phyloP scores from a whole-genome alignment of 495 filamentous ascomycete genomes.

The Lophiotrema nucula region DNA sequence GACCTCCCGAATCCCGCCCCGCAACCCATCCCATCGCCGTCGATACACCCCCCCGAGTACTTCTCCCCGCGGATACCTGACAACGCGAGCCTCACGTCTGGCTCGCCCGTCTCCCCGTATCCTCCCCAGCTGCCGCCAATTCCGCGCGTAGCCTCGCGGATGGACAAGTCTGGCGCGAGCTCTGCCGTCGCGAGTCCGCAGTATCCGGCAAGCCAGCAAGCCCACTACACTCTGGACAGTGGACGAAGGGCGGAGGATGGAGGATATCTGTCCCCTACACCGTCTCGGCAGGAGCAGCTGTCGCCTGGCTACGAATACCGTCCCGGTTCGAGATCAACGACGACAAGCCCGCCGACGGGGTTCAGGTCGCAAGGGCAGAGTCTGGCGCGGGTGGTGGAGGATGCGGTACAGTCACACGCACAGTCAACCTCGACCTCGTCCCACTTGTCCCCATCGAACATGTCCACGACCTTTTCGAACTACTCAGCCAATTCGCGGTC shows the following conservation, averaged over 20 bases:
- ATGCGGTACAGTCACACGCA: slow-evolving; percentile 15
- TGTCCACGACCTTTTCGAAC: slow-evolving; percentile 11
- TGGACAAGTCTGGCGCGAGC: slow-evolving; percentile 18
- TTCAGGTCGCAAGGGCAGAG: slow-evolving; percentile 20
- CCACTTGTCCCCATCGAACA: slow-evolving; percentile 4
- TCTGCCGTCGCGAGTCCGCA: slow-evolving; percentile 14
- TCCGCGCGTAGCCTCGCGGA: slow-evolving; percentile 42
- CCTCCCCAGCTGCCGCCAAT: slow-evolving; percentile 45
- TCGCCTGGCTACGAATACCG: slow-evolving; percentile 12
- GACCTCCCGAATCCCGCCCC: slow-evolving; percentile 3
- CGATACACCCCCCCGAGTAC: slow-evolving; percentile 24
- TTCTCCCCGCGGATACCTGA: slow-evolving; percentile 20
- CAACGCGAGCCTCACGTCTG: slow-evolving; percentile 20
- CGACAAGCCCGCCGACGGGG: neutral
- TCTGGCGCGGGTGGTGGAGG: slow-evolving; percentile 26
- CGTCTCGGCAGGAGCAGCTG: neutral
- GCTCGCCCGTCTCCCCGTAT: slow-evolving; percentile 39
- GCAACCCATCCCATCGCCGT: slow-evolving; percentile 10
- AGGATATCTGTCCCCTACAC: neutral
- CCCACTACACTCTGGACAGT: neutral
- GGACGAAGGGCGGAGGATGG: neutral
- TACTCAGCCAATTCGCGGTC: slow-evolving; percentile 25
- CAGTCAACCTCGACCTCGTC: slow-evolving; percentile 3
- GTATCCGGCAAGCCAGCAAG: neutral
- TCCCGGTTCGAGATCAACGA: slow-evolving; percentile 7